These are phyloP conservation scores for Dendrobium chrysotoxum DNA, from an alignment of 106 monocot species.

Conservation along the genomic window DNA sequence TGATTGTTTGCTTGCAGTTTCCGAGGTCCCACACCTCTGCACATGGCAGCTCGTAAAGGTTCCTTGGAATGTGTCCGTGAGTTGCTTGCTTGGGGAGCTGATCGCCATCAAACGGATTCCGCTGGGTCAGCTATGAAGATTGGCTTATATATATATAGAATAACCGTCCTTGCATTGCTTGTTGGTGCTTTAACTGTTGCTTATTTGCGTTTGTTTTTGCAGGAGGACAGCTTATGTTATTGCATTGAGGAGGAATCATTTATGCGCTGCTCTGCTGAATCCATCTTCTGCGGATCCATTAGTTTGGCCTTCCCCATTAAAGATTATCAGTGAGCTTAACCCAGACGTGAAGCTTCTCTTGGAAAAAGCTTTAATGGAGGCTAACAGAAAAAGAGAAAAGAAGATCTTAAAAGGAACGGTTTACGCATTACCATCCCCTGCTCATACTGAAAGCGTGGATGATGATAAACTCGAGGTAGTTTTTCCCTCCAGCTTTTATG, in stretches of 20 bases:
- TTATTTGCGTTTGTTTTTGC: constrained; percentile 3
- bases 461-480: constrained; percentile 59
- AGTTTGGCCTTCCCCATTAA: constrained; percentile 88
- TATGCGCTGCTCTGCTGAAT: constrained; percentile 78
- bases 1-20: constrained; percentile 24
- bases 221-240: constrained; percentile 76
- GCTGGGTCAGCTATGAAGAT: constrained; percentile 42
- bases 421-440: constrained; percentile 41
- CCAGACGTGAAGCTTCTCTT: constrained; percentile 66
- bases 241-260: constrained; percentile 64
- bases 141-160: neutral
- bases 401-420: constrained; percentile 62
- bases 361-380: constrained; percentile 73
- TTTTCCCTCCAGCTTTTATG: neutral
- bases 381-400: constrained; percentile 78
- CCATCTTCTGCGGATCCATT: constrained; percentile 86
- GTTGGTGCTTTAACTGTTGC: no score
- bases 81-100: constrained; percentile 89
- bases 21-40: constrained; percentile 82
- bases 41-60: constrained; percentile 88
- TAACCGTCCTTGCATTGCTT: no score
- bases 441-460: constrained; percentile 37
- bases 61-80: constrained; percentile 78
- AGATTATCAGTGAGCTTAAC: constrained; percentile 81
- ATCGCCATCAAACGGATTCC: constrained; percentile 79